phyloP scores from a whole-genome alignment of 1,284 basidiomycete genomes.

The Phellopilus nigrolimitatus region DNA sequence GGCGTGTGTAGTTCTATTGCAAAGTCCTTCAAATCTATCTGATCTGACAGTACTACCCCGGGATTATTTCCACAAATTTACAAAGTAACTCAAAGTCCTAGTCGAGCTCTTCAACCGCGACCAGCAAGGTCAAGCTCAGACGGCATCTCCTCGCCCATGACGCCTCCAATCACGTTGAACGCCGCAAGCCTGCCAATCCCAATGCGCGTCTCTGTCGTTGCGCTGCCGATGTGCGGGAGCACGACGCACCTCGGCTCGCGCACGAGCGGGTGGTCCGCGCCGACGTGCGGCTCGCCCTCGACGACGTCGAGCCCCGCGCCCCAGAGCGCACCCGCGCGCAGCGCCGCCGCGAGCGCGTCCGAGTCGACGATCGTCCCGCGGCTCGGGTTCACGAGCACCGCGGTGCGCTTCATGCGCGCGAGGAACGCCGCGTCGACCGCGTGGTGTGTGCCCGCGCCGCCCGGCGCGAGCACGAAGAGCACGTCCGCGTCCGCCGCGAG shows the following conservation, averaged over 20 bases:
- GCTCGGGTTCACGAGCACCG: conserved; percentile 77
- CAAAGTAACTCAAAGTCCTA: neutral
- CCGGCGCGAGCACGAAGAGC: conserved; percentile 80
- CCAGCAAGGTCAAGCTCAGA: conserved; percentile 39
- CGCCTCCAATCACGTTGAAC: conserved; percentile 57
- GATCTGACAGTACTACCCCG: neutral
- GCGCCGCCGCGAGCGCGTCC: conserved; percentile 78
- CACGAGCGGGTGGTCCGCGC: conserved; percentile 74
- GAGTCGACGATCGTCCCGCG: conserved; percentile 86
- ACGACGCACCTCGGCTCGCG: conserved; percentile 71
- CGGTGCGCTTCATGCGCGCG: conserved; percentile 77
- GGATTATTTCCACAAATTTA: neutral
- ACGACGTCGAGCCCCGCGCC: conserved; percentile 93
- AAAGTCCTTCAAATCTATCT: conserved; percentile 1
- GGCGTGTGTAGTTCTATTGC: too few species aligned
- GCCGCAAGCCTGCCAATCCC: conserved; percentile 78
- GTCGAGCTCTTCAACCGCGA: neutral
- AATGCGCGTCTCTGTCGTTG: conserved; percentile 78
- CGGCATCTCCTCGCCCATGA: conserved; percentile 49
- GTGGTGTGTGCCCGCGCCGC: conserved; percentile 69
- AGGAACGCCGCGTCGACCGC: conserved; percentile 73
- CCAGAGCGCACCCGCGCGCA: conserved; percentile 76
- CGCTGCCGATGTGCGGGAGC: conserved; percentile 88
- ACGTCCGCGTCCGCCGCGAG: conserved; percentile 77
- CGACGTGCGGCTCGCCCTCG: conserved; percentile 84